Evolutionary conservation across 2,329 filamentous ascomycete genomes (phyloP), one percentile per base, ranked within the genome.

Genomic region (Aspergillus hortae): DNA sequence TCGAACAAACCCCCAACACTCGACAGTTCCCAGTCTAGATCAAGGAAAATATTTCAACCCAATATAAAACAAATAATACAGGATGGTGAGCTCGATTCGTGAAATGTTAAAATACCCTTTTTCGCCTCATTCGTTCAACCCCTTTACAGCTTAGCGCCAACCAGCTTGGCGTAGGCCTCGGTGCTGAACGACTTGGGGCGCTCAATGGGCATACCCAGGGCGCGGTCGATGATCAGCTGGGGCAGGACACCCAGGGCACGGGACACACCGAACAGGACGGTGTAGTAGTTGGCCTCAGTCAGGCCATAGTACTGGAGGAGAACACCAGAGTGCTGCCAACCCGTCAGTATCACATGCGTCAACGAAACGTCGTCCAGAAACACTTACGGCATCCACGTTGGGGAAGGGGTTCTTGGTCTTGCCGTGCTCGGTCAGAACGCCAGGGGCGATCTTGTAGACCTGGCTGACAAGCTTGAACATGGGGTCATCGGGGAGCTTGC

Each of bases 351-450:
- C 23, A 15, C 19, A 19, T 25, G 23, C 25, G 30, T 32, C 4
- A 15, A 10, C 23, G 17, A 23, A 27, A 17, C 6, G 12, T 30
- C 27, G 27, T 30, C 27, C 27, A 14, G 12, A 6, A n/a, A 10
- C 36, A 69, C 73, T 71, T 71, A 78, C 75, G 70, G 92, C 92
- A 72, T 97, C 92, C 70, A 97, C 92, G 82, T 97, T 97, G 77
- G 94, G 94, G 85, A 84, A 97, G 63, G 92, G 92, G 89, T 97
- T 96, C 89, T 97, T 97, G 83, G 92, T 97, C 90, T 99, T 99
- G 81, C 94, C 94, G 82, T 99, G 94, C 87, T 99, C 91, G 63
- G 94, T 99, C 74, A 99, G 83, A 68, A 99, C 94, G 70, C 88
- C 89, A 61, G 94, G 94, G 61, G 94, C 94, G 68, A 99, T 97